phyloP scores from a whole-genome alignment of 495 filamentous ascomycete species.

The Delitschia confertaspora region DNA sequence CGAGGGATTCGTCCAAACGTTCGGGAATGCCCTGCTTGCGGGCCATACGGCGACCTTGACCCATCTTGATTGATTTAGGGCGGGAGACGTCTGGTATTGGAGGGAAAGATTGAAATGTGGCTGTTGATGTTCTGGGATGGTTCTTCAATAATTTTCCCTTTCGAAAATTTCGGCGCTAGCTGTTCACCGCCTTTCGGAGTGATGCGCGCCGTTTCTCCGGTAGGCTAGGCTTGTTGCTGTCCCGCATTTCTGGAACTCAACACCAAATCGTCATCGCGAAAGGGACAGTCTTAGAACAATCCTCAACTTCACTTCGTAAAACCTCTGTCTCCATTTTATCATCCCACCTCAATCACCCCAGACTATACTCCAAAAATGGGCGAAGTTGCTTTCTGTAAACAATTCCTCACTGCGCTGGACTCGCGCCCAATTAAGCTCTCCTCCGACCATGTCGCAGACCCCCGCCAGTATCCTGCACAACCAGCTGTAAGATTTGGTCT shows the following conservation, averaged over 20 bases:
- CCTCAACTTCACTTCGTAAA: slow-evolving; percentile 1
- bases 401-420: slow-evolving; percentile 73
- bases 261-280: slow-evolving; percentile 19
- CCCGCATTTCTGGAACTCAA: slow-evolving; percentile 4
- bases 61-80: slow-evolving; percentile 50
- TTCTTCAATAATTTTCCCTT: neutral
- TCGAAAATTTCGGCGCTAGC: slow-evolving; percentile 5
- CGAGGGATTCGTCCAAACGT: slow-evolving; percentile 69
- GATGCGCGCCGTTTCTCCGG: neutral
- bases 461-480: slow-evolving; percentile 59
- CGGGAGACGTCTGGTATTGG: no score
- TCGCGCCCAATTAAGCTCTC: slow-evolving; percentile 65
- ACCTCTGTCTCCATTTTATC: neutral
- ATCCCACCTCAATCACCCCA: neutral
- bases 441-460: slow-evolving; percentile 77
- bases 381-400: slow-evolving; percentile 75
- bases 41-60: slow-evolving; percentile 82
- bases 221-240: neutral
- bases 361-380: slow-evolving; percentile 46
- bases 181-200: slow-evolving; percentile 15
- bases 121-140: neutral
- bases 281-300: neutral
- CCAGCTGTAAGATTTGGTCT: slow-evolving; percentile 51
- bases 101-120: neutral
- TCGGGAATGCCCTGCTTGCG: slow-evolving; percentile 87